Conservation (phyloP, 2,329 filamentous ascomycete genomes). For the Atkinsonella texensis region DNA sequence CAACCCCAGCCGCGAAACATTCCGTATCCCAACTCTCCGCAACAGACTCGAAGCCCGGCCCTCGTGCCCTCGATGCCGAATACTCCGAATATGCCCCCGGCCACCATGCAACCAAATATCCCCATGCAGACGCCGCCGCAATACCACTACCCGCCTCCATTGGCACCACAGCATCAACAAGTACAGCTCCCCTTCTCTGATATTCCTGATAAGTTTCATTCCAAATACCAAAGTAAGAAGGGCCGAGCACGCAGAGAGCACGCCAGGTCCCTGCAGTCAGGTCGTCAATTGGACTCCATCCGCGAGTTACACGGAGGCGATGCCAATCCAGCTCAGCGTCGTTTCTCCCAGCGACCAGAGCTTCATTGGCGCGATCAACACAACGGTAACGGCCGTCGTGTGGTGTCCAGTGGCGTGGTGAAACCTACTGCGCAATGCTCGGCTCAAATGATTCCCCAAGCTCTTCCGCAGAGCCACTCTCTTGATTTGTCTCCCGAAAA, state of each 20-base stretch:
- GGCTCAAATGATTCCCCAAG: neutral
- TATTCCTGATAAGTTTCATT: slow-evolving; percentile 21
- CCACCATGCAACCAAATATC: slow-evolving; percentile 42
- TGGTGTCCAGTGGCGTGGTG: slow-evolving; percentile 10
- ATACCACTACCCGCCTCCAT: slow-evolving; percentile 48
- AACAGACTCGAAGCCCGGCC: slow-evolving; percentile 54
- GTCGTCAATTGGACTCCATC: slow-evolving; percentile 25
- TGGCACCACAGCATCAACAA: slow-evolving; percentile 50
- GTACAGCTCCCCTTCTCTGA: slow-evolving; percentile 38
- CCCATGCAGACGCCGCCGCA: slow-evolving; percentile 52
- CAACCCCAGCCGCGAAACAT: slow-evolving; percentile 33
- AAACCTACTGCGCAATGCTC: slow-evolving; percentile 3
- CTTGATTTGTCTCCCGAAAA: slow-evolving; percentile 57
- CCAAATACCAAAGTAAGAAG: slow-evolving; percentile 32
- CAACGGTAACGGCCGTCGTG: slow-evolving; percentile 11
- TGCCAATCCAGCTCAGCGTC: slow-evolving; percentile 25
- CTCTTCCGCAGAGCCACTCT: slow-evolving; percentile 12
- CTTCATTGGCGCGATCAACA: slow-evolving; percentile 18
- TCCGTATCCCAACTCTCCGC: slow-evolving; percentile 48
- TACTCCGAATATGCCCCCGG: slow-evolving; percentile 56
- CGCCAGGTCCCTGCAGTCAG: slow-evolving; percentile 31
- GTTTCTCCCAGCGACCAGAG: slow-evolving; percentile 34
- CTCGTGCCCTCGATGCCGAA: slow-evolving; percentile 53
- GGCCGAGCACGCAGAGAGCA: slow-evolving; percentile 33
- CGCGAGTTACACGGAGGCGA: slow-evolving; percentile 23